Evolutionary conservation across 306 rosid genomes (phyloP).

Genomic region (Trifolium fragiferum): DNA sequence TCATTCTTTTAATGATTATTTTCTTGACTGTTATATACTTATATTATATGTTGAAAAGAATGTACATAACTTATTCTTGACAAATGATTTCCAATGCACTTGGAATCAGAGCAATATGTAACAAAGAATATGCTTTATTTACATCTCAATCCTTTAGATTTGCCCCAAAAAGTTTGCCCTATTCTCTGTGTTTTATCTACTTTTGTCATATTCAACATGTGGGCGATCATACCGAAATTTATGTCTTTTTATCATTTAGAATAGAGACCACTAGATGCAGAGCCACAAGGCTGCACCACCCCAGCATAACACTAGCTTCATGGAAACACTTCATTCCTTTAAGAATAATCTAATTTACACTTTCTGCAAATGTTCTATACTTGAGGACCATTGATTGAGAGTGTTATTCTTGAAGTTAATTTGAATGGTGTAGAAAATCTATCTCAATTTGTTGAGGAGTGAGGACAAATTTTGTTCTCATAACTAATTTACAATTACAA

Average conservation of each 20-base stretch:
- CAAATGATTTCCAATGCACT: slow-evolving; percentile 3
- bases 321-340: slow-evolving; percentile 29
- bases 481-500: not conserved
- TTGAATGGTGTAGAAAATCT: slow-evolving; percentile 14
- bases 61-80: slow-evolving; percentile 16
- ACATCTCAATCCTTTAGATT: slow-evolving; percentile 4
- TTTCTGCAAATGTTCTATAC: slow-evolving; percentile 15
- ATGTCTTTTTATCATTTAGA: slow-evolving; percentile 7
- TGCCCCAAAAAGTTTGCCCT: slow-evolving; percentile 23
- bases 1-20: slow-evolving; percentile 34
- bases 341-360: not conserved
- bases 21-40: slow-evolving; percentile 14
- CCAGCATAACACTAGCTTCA: slow-evolving; percentile 28
- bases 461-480: not conserved
- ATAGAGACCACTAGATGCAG: slow-evolving; percentile 34
- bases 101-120: slow-evolving; percentile 25
- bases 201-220: not conserved
- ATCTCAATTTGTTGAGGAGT: not conserved
- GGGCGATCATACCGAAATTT: slow-evolving; percentile 23
- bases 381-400: slow-evolving; percentile 34
- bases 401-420: slow-evolving; percentile 35
- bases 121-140: slow-evolving; percentile 28
- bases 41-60: not conserved
- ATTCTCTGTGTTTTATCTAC: not conserved
- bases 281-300: slow-evolving; percentile 33